Percentiles rank a stretch among this genome's conserved stretches.
Conservation (phyloP, 805 yeast species). For the Candida glaebosa region DNA sequence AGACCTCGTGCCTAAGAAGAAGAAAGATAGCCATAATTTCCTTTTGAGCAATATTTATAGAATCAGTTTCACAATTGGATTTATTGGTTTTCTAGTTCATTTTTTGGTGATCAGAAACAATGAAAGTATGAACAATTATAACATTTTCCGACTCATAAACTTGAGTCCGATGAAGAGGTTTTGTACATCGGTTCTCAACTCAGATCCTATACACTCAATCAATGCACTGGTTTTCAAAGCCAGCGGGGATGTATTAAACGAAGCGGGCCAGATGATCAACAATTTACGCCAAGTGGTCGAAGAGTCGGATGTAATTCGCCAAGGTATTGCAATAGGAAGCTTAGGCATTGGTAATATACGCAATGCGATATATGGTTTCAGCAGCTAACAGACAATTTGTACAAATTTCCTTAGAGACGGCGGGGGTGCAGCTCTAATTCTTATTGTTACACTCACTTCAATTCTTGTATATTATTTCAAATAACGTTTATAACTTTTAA, state of each 20-base stretch:
- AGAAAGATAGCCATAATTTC: constrained; percentile 11
- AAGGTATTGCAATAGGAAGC: constrained; percentile 21
- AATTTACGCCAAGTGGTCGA: constrained; percentile 11
- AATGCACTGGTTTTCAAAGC: constrained; percentile 7
- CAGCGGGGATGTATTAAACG: constrained; percentile 10
- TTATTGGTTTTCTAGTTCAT: constrained; percentile 37
- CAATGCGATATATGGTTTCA: constrained; percentile 23
- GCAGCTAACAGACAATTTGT: not conserved
- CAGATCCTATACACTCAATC: constrained; percentile 9
- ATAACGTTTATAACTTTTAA: not conserved
- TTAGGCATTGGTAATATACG: constrained; percentile 35
- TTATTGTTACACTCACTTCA: not conserved
- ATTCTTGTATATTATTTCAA: constrained; percentile 1
- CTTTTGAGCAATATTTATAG: constrained; percentile 21
- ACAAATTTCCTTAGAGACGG: not conserved
- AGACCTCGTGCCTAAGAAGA: constrained; percentile 7
- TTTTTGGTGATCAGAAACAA: constrained; percentile 25
- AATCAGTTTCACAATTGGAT: constrained; percentile 36
- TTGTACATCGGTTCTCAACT: constrained; percentile 4
- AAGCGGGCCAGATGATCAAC: constrained; percentile 11
- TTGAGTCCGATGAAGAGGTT: constrained; percentile 5
- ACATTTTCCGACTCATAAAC: constrained; percentile 7
- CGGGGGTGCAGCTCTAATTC: not conserved
- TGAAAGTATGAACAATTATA: constrained; percentile 10
- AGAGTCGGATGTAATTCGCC: constrained; percentile 16